Base-by-base conservation (phyloP, 768 basidiomycete species). In the Suillus placidus region DNA sequence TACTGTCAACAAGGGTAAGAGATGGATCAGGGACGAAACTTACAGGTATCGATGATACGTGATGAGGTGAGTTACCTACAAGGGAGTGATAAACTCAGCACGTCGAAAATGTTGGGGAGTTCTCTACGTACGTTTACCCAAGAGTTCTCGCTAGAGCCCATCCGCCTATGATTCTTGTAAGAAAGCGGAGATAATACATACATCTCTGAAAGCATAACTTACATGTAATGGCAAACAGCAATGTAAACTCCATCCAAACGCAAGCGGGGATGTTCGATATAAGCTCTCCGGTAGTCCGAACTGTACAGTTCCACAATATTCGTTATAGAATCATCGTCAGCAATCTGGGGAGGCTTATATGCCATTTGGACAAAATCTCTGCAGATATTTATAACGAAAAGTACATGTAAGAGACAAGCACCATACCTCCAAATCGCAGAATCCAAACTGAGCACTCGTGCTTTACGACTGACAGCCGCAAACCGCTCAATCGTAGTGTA, bases 11-110 rank as follows among this genome's bases (percentile, higher is more conserved):
- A 6, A 52, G 37, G 42, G 32, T 7, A 52, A 66, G 60, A 34
- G 26, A 42, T 37, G 37, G 54, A 5, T 23, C 35, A n/a, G 32
- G 38, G 6, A 62, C 14, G n/a, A 8, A 9, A 70, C 90, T 76
- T 69, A 92, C 88, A 97, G 83, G 76, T 94, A 97, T 38, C 95
- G 92, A 72, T 96, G 93, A 76, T 97, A 97, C 6, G 94, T 96
- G 71, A 97, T 87, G 65, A 95, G 82, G 72, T 97, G 94, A 73
- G 80, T 92, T 66, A 93, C 82, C 93, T 93, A 71, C 30, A 64
- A 8, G 20, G 14, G 67, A 10, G 55, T 69, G 40, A 70, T 61
- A 35, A 54, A 60, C 60, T 38, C 42, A 63, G 60, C 14, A 58
- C 26, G 14, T 20, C 58, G 3, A 60, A 5, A 72, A 43, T 45